Conservation (phyloP, 2,329 filamentous ascomycete genomes). For the Phyllosticta citrichinensis region DNA sequence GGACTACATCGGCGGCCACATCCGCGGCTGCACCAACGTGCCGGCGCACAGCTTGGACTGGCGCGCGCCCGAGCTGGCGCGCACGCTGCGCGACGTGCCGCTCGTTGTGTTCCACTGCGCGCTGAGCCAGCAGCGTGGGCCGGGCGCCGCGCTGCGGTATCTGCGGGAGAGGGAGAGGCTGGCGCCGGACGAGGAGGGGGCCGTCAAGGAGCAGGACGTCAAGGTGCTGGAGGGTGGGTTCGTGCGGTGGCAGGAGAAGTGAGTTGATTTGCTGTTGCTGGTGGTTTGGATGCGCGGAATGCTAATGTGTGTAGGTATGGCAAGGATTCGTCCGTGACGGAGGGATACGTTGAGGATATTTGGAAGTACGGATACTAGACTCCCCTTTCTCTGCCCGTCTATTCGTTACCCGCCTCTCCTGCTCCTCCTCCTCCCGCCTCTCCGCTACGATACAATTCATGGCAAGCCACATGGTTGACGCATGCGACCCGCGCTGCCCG, state of each 20-base stretch:
- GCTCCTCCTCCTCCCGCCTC: too few species aligned
- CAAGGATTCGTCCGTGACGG: constrained; percentile 67
- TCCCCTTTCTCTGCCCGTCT: not conserved
- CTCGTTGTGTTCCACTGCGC: constrained; percentile 92
- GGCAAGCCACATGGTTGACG: not conserved
- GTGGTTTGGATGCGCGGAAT: not conserved
- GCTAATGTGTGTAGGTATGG: constrained; percentile 46
- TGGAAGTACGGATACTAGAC: constrained; percentile 51
- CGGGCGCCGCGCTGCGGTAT: constrained; percentile 73
- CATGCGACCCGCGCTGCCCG: constrained; percentile 2
- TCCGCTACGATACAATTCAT: too few species aligned
- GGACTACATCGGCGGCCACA: constrained; percentile 87
- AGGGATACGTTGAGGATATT: constrained; percentile 73
- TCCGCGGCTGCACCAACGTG: constrained; percentile 64
- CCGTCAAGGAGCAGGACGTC: constrained; percentile 52
- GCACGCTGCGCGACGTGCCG: constrained; percentile 64
- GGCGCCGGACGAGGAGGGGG: constrained; percentile 14
- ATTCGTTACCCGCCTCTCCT: too few species aligned
- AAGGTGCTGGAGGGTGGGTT: constrained; percentile 79
- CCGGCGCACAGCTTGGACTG: constrained; percentile 65
- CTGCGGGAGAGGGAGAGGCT: constrained; percentile 56
- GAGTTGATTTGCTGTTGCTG: constrained; percentile 15
- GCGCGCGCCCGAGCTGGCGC: constrained; percentile 71
- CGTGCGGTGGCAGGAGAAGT: constrained; percentile 75
- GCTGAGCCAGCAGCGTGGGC: constrained; percentile 81